phyloP scores from a whole-genome alignment of 768 basidiomycete species.

The Hydnum rufescens region DNA sequence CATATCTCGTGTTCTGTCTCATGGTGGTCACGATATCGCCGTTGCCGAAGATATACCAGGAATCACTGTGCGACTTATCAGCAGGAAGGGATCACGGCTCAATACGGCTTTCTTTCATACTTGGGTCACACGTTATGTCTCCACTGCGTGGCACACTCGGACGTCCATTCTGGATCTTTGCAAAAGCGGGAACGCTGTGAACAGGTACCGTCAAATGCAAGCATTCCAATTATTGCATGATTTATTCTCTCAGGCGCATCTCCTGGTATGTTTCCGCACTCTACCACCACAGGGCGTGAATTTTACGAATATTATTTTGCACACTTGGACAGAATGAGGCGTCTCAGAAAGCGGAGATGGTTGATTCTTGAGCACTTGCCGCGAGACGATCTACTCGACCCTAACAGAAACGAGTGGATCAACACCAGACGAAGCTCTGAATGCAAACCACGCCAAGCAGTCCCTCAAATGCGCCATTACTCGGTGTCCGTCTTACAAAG shows the following conservation, averaged over 20 bases:
- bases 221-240: conserved; percentile 49
- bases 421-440: conserved; percentile 24
- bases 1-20: conserved; percentile 33
- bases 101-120: conserved; percentile 60
- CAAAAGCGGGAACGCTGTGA: conserved; percentile 37
- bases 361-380: conserved; percentile 32
- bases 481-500: neutral
- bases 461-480: conserved; percentile 35
- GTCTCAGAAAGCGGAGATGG: conserved; percentile 22
- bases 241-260: conserved; percentile 29
- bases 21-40: conserved; percentile 21
- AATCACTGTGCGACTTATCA: too few relatives aligned
- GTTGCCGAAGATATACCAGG: conserved; percentile 41
- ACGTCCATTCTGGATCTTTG: conserved; percentile 33
- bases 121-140: conserved; percentile 46
- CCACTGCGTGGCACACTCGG: conserved; percentile 44
- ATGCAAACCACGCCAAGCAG: conserved; percentile 55
- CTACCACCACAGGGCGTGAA: neutral
- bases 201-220: conserved; percentile 58
- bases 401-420: conserved; percentile 28
- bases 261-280: neutral
- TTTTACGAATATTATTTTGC: conserved; percentile 7
- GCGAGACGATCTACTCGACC: conserved; percentile 28
- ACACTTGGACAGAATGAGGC: conserved; percentile 16
- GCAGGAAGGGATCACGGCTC: conserved; percentile 60